Evolutionary conservation across 768 basidiomycete genomes (phyloP).

Genomic region (Mycena albidolilacea): DNA sequence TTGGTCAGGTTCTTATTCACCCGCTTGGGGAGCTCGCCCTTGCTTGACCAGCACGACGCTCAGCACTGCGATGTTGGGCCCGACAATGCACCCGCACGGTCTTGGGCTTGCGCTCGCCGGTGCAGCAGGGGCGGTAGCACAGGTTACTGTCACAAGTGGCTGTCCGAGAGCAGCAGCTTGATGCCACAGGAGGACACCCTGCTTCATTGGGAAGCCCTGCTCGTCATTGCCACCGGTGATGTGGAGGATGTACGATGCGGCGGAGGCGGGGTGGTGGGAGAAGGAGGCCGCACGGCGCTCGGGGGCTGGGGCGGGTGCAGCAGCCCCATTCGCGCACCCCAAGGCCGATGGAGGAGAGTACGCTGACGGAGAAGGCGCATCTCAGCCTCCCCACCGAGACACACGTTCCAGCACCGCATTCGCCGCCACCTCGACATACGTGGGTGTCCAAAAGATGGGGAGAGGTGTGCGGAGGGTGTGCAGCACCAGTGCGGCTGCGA

Average conservation of each 20-base stretch:
- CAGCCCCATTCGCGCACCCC: too few species aligned
- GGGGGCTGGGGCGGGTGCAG: too few species aligned
- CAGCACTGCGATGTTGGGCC: slow-evolving; percentile 95
- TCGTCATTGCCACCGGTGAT: slow-evolving; percentile 99
- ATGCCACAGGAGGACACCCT: slow-evolving; percentile 98
- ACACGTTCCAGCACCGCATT: too few species aligned
- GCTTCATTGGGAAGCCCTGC: slow-evolving; percentile 99
- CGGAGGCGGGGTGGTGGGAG: too few species aligned
- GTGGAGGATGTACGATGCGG: slow-evolving; percentile 72
- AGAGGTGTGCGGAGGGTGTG: too few species aligned
- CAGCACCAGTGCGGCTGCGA: too few species aligned
- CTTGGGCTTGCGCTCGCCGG: slow-evolving; percentile 98
- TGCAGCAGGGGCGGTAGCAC: slow-evolving; percentile 94
- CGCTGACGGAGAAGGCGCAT: too few species aligned
- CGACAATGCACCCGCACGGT: slow-evolving; percentile 99
- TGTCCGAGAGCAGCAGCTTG: slow-evolving; percentile 92
- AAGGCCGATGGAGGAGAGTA: too few species aligned
- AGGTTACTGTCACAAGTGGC: slow-evolving; percentile 73
- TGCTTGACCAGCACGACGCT: slow-evolving; percentile 96
- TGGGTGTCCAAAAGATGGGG: too few species aligned
- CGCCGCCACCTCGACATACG: too few species aligned
- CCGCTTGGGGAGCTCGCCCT: slow-evolving; percentile 92
- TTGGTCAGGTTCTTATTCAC: slow-evolving; percentile 97
- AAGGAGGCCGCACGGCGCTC: too few species aligned
- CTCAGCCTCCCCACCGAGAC: too few species aligned